Conservation (phyloP, 495 filamentous ascomycete species). For the Immersiella caudata region DNA sequence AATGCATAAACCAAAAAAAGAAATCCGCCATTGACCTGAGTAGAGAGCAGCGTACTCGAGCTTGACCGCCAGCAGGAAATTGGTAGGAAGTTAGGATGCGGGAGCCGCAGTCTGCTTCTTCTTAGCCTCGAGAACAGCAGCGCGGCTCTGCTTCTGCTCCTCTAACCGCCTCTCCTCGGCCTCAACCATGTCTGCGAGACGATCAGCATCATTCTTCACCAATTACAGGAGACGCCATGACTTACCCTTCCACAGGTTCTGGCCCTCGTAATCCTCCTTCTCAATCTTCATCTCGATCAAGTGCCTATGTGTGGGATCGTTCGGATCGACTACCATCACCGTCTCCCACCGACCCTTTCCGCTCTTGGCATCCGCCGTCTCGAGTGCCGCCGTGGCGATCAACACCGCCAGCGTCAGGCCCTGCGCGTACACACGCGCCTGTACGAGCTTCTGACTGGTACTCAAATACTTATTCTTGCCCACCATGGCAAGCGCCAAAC, state of each 20-base stretch:
- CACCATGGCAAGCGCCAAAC: constrained; percentile 72
- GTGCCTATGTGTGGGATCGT: constrained; percentile 71
- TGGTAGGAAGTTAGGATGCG: not conserved
- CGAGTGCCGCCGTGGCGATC: constrained; percentile 83
- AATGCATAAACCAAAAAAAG: not conserved
- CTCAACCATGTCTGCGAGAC: constrained; percentile 70
- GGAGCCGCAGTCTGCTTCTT: constrained; percentile 18
- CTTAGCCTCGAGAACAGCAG: constrained; percentile 15
- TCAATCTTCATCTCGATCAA: constrained; percentile 72
- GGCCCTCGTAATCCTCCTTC: constrained; percentile 72
- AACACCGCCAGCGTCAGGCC: constrained; percentile 88
- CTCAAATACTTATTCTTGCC: constrained; percentile 75
- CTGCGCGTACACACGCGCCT: constrained; percentile 98
- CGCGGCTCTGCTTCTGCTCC: constrained; percentile 55
- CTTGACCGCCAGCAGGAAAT: not conserved
- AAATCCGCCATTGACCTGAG: not conserved
- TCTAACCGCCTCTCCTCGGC: constrained; percentile 71
- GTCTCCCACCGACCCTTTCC: constrained; percentile 78
- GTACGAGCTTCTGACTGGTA: constrained; percentile 87
- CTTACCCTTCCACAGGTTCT: constrained; percentile 85
- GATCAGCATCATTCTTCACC: not conserved
- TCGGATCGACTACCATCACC: constrained; percentile 69
- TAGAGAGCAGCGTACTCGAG: not conserved
- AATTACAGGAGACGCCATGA: constrained; percentile 13
- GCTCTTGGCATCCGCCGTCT: constrained; percentile 78